Base-by-base conservation (phyloP, 805 yeast species). In the Wickerhamiella allomyrinae region DNA sequence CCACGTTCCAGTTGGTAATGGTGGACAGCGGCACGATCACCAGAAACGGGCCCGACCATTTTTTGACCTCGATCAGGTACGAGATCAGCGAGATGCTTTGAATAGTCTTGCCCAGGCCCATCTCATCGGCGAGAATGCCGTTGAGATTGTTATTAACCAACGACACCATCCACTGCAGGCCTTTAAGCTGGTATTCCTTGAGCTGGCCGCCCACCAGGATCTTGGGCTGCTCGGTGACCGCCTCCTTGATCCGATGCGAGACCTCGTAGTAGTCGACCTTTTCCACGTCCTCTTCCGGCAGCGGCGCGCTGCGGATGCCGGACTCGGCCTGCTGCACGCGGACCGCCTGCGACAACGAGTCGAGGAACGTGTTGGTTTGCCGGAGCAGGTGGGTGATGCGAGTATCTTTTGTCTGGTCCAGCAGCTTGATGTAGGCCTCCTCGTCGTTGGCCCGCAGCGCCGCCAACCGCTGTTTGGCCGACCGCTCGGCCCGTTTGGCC, bases 91-190 rank as follows among this genome's bases (percentile, higher is more conserved):
- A 86, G 41, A 89, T 78, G 0, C 95, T 77, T 66, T 89, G 98
- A 58, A 89, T 89, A 1, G 98, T 89, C 58, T 89, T 89, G 58
- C 98, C 98, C 44, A 89, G 70, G 45, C 98, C 98, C 98, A 89
- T 89, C 63, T 89, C 98, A 65, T 89, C 97, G 7, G 98, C 98
- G 41, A 89, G 65, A 47, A 89, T 89, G 66, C 98, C 98, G 59
- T 89, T 91, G 56, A 89, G 70, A 59, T 84, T 93, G 62, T 89
- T 89, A 57, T 89, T 89, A 61, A 71, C 89, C 42, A 89, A 67
- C 0, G 97, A 89, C 5, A 89, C 94, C 98, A 89, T 89, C 98
- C 98, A 89, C 58, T 89, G 94, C 43, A 91, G 68, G 56, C 98
- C 98, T 60, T 83, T 83, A 43, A 89, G 15, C 64, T 89, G 98